Percentiles rank a stretch among this genome's conserved stretches.
Evolutionary conservation across 495 filamentous ascomycete genomes (phyloP).

Genomic region (Rhypophila decipiens): DNA sequence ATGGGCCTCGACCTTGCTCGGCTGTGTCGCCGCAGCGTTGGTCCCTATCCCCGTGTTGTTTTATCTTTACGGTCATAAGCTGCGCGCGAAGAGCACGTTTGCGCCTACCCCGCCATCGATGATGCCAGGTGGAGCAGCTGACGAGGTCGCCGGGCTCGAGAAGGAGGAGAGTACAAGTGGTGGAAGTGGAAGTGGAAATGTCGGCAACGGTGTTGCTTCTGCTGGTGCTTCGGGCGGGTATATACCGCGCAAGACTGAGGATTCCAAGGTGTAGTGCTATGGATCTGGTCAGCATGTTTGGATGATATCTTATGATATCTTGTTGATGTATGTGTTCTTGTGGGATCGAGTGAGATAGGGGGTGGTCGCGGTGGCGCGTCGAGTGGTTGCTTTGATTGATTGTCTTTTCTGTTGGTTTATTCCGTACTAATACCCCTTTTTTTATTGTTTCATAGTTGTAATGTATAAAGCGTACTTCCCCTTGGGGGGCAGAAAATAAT

Average conservation of each 20-base stretch:
- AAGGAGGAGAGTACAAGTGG: not conserved
- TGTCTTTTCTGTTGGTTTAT: too few species aligned
- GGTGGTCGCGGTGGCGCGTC: too few species aligned
- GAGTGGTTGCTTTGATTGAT: too few species aligned
- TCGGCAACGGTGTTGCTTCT: not conserved
- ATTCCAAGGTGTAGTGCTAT: too few species aligned
- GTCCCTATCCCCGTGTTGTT: slow-evolving; percentile 73
- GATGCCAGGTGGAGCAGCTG: not conserved
- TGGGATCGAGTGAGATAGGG: too few species aligned
- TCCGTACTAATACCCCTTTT: too few species aligned
- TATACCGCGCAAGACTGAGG: not conserved
- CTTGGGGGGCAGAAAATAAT: too few species aligned
- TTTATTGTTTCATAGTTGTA: too few species aligned
- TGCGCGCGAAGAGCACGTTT: slow-evolving; percentile 61
- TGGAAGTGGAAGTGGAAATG: not conserved
- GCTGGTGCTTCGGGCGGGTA: not conserved
- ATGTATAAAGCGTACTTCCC: too few species aligned
- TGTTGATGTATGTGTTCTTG: too few species aligned
- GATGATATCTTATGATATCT: too few species aligned
- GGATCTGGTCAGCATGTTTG: too few species aligned
- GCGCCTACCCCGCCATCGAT: slow-evolving; percentile 47
- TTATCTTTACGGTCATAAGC: slow-evolving; percentile 54
- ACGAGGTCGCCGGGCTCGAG: slow-evolving; percentile 6
- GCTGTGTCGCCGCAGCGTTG: slow-evolving; percentile 59
- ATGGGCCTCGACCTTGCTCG: slow-evolving; percentile 71